Base-by-base conservation (phyloP, 2,329 filamentous ascomycete species). In the Scorias spongiosa region DNA sequence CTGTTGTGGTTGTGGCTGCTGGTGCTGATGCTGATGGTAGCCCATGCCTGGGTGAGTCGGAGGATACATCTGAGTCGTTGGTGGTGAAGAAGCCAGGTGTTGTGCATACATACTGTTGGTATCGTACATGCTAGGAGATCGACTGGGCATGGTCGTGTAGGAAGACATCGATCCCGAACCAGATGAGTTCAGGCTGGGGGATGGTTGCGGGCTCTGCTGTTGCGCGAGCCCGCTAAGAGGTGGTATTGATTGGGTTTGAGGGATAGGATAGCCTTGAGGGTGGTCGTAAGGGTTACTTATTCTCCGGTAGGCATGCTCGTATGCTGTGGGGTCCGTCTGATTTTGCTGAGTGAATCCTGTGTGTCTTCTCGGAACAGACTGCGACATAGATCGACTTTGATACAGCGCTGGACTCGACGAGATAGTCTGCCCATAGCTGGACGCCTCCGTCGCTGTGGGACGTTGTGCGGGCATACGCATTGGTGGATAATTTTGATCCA, bases 201-300 rank as follows among this genome's bases (percentile, higher is more conserved):
- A 58, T 3, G 20, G 20, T 7, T 26, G 20, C 18, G 57, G 55
- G 7, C 56, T 46, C 11, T 57, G 51, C 42, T 55, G 58, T 41
- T 60, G 58, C 9, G 54, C 58, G n/a, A 61, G 46, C 17, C 59
- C 58, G 40, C 54, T 57, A 46, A 59, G 58, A 2, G 52, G 55
- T 26, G 57, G 53, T 15, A 60, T 57, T 3, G 51, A 55, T 44
- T 55, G 57, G 41, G 49, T 48, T 0, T 53, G 46, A 18, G 48
- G 42, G 44, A 53, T 52, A 12, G 56, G 53, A 44, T 60, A 60
- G 41, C 51, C 50, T 2, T 46, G 44, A 37, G 42, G 48, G 5
- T 50, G 41, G 18, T 58, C 56, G 48, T 58, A 58, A 18, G 55
- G 54, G 44, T 46, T 57, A 46, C 49, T 58, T 17, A 53, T 50